A percentile compares a stretch with the other conserved stretches of the same genome.
These are phyloP conservation scores for Lobosporangium transversale DNA, from an alignment of 192 early-diverging fungal genomes.

Conservation along the genomic window DNA sequence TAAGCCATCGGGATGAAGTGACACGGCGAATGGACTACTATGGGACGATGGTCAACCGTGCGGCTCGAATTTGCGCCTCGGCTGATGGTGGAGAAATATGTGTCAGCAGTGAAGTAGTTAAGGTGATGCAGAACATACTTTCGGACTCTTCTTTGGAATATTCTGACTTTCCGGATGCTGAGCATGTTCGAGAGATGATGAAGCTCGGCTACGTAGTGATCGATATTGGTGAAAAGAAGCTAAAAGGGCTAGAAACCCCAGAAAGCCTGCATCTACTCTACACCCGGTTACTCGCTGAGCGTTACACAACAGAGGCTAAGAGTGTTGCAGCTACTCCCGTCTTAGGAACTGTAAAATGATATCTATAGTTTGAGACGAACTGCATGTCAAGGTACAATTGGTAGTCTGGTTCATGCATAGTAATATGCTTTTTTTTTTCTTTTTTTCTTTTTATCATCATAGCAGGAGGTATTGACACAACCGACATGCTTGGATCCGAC, in stretches of 20 bases:
- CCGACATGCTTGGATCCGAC: conserved; percentile 53
- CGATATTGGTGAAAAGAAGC: conserved; percentile 82
- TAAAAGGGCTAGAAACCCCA: conserved; percentile 91
- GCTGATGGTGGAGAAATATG: conserved; percentile 94
- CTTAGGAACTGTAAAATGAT: conserved; percentile 23
- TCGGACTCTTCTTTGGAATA: conserved; percentile 11
- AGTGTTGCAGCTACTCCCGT: conserved; percentile 11
- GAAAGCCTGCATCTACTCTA: conserved; percentile 79
- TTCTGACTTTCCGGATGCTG: conserved; percentile 29
- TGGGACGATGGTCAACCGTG: conserved; percentile 91
- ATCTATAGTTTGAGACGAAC: no score
- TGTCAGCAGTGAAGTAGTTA: conserved; percentile 80
- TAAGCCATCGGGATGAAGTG: conserved; percentile 87
- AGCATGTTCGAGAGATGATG: conserved; percentile 57
- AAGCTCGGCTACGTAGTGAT: conserved; percentile 75
- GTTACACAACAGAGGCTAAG: conserved; percentile 22
- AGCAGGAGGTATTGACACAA: conserved; percentile 19
- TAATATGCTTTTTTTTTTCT: not conserved
- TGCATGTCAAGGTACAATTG: no score
- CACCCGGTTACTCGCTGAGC: conserved; percentile 14
- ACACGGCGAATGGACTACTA: conserved; percentile 97
- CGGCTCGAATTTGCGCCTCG: conserved; percentile 82
- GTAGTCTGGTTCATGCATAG: no score
- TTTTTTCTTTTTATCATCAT: not conserved
- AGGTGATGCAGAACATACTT: conserved; percentile 29